Evolutionary conservation across 257 asterid genomes (phyloP).

Genomic region (Mentha longifolia): DNA sequence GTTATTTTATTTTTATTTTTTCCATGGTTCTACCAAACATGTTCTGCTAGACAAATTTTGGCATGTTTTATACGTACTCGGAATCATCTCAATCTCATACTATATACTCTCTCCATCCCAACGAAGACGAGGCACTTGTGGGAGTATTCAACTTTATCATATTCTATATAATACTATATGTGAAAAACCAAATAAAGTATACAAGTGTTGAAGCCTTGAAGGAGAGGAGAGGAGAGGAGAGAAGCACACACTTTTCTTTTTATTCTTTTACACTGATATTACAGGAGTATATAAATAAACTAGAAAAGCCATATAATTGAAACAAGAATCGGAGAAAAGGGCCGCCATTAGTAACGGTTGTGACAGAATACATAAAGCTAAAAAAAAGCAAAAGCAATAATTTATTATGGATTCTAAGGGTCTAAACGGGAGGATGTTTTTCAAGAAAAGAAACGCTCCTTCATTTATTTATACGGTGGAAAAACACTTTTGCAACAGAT

Average conservation of each 20-base stretch:
- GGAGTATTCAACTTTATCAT: too few relatives aligned
- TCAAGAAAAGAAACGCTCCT: background rate
- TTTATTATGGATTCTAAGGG: background rate
- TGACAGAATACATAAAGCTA: background rate
- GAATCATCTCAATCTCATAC: background rate
- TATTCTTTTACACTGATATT: background rate
- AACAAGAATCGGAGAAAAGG: background rate
- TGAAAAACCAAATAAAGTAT: background rate
- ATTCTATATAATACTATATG: background rate
- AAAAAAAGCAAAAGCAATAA: background rate
- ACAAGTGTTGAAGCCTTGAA: background rate
- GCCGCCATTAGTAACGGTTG: conserved; percentile 3
- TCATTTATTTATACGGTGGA: background rate
- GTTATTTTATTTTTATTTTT: too few relatives aligned
- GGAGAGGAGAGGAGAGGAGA: background rate
- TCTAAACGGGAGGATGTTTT: background rate
- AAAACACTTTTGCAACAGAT: background rate
- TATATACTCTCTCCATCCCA: too few relatives aligned
- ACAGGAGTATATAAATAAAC: background rate
- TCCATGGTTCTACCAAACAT: conserved; percentile 5
- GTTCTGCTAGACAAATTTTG: background rate
- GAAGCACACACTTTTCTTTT: background rate
- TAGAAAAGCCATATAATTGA: background rate
- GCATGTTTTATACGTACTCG: background rate
- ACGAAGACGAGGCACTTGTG: too few relatives aligned